A percentile compares a stretch with the other conserved stretches of the same genome.
phyloP scores from a whole-genome alignment of 2,329 filamentous ascomycete species.

The Capronia coronata region DNA sequence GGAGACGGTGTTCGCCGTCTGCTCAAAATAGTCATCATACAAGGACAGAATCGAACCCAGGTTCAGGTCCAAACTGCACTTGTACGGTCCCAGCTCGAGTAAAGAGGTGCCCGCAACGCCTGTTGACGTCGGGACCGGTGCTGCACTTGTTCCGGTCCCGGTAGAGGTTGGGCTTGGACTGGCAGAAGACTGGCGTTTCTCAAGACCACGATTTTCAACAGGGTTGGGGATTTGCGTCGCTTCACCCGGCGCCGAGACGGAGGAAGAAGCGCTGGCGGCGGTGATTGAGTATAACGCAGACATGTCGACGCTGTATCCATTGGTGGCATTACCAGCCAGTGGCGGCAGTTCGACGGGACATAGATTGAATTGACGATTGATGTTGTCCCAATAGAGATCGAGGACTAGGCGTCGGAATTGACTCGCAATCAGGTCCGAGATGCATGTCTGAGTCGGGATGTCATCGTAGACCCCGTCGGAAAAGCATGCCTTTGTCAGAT shows the following conservation, averaged over 20 bases:
- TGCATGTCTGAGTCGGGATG: constrained; percentile 47
- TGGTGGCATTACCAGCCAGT: constrained; percentile 19
- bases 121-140: constrained; percentile 21
- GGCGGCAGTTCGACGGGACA: constrained; percentile 47
- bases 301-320: constrained; percentile 16
- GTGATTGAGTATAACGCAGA: constrained; percentile 19
- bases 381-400: constrained; percentile 59
- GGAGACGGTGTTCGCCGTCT: constrained; percentile 50
- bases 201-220: background rate
- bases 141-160: constrained; percentile 11
- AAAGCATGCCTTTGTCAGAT: constrained; percentile 55
- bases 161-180: constrained; percentile 2
- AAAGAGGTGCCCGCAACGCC: constrained; percentile 27
- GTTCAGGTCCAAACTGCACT: constrained; percentile 51
- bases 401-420: constrained; percentile 54
- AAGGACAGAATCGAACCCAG: constrained; percentile 46
- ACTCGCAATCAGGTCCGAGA: constrained; percentile 57
- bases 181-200: background rate
- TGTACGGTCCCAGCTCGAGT: constrained; percentile 45
- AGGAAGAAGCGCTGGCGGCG: constrained; percentile 5
- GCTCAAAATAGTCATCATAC: constrained; percentile 48
- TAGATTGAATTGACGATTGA: constrained; percentile 50
- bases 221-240: too few relatives aligned
- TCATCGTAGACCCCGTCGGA: constrained; percentile 48
- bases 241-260: too few relatives aligned